These are phyloP conservation scores for Fusarium sp. DNA, from an alignment of 2,329 filamentous ascomycete species.

Conservation along the genomic window DNA sequence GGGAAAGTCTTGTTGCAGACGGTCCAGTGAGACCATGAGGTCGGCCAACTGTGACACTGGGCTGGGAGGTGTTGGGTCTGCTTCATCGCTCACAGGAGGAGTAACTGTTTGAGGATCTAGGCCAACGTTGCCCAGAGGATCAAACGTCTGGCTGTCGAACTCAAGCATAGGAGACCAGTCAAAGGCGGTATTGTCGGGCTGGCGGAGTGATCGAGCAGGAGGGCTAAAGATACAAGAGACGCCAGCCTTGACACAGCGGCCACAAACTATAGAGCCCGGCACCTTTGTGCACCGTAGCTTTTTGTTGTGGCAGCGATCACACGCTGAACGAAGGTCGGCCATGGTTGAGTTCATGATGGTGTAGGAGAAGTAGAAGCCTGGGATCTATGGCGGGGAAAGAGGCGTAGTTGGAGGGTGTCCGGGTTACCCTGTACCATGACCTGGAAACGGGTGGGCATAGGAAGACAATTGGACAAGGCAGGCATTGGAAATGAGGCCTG, in stretches of 20 bases:
- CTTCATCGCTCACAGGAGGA: slow-evolving; percentile 20
- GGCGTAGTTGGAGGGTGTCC: neutral
- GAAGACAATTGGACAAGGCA: neutral
- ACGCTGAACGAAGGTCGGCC: slow-evolving; percentile 50
- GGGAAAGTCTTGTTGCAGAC: slow-evolving; percentile 27
- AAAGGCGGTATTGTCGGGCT: slow-evolving; percentile 23
- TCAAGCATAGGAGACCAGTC: slow-evolving; percentile 38
- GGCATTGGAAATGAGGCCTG: neutral
- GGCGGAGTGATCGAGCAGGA: slow-evolving; percentile 40
- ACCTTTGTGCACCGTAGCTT: slow-evolving; percentile 60
- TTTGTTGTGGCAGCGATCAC: slow-evolving; percentile 60
- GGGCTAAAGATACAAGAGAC: slow-evolving; percentile 58
- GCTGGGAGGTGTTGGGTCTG: neutral
- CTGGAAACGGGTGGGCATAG: neutral
- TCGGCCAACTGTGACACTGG: slow-evolving; percentile 32
- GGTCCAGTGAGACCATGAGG: slow-evolving; percentile 40
- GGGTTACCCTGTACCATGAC: neutral
- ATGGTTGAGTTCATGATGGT: slow-evolving; percentile 11
- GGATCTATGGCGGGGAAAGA: neutral
- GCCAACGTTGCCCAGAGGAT: neutral
- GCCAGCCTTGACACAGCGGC: slow-evolving; percentile 56
- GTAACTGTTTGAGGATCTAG: slow-evolving; percentile 2
- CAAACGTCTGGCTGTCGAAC: slow-evolving; percentile 16
- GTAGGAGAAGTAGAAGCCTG: neutral
- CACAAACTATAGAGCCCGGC: slow-evolving; percentile 50